These are phyloP conservation scores for Candida tibetensis DNA, from an alignment of 805 yeast species.

Conservation along the genomic window DNA sequence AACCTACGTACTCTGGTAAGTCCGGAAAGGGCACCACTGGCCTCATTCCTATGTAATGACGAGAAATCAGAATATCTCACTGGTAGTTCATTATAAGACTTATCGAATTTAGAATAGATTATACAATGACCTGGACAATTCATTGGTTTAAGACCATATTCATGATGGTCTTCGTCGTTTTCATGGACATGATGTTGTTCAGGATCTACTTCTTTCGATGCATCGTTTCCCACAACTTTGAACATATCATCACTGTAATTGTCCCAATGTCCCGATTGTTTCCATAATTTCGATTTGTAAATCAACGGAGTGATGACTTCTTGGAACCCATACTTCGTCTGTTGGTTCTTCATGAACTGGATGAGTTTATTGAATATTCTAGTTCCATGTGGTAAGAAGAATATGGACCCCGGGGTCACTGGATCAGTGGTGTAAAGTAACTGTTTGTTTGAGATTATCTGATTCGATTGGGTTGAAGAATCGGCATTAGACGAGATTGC, in stretches of 20 bases:
- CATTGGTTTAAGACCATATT: conserved; percentile 90
- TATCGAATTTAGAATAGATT: conserved; percentile 68
- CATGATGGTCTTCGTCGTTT: conserved; percentile 19
- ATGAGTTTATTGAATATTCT: conserved; percentile 76
- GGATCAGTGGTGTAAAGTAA: conserved; percentile 76
- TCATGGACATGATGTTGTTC: conserved; percentile 11
- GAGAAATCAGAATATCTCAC: conserved; percentile 84
- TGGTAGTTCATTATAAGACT: conserved; percentile 86
- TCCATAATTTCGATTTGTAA: conserved; percentile 81
- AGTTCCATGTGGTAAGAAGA: conserved; percentile 92
- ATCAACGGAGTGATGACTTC: conserved; percentile 93
- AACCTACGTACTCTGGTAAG: conserved; percentile 89
- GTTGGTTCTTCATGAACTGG: conserved; percentile 82
- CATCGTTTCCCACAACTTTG: conserved; percentile 63
- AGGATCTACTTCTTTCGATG: conserved; percentile 23
- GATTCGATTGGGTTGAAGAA: conserved; percentile 38
- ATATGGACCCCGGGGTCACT: conserved; percentile 85
- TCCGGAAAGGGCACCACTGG: conserved; percentile 91
- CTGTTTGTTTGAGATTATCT: conserved; percentile 60
- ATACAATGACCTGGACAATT: conserved; percentile 95
- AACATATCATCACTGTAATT: conserved; percentile 95
- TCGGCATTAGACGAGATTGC: conserved; percentile 11
- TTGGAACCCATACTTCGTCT: conserved; percentile 74
- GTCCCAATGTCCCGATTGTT: conserved; percentile 93
- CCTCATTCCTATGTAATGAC: conserved; percentile 89